A percentile compares a stretch with the other conserved stretches of the same genome.
Conservation (phyloP, 495 filamentous ascomycete genomes). For the Trypethelium eluteriae region DNA sequence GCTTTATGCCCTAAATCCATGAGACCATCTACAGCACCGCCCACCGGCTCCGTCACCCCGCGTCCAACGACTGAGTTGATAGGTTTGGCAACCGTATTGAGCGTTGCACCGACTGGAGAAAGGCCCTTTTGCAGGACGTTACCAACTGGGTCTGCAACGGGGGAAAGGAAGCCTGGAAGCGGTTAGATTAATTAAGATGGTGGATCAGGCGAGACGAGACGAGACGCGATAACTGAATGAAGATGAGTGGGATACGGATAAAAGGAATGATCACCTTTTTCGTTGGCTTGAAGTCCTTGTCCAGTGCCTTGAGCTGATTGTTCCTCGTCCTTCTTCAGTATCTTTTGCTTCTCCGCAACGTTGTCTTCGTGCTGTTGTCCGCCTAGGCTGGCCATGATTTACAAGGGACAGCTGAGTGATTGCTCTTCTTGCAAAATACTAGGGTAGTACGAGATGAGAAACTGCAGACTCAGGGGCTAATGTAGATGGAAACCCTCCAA, state of each 20-base stretch:
- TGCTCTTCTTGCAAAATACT: not conserved
- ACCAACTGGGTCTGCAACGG: slow-evolving; percentile 19
- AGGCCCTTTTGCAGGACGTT: slow-evolving; percentile 26
- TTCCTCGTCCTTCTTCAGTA: not conserved
- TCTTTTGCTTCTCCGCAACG: slow-evolving; percentile 2
- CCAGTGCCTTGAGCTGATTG: slow-evolving; percentile 2
- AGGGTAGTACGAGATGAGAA: too few species aligned
- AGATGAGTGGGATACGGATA: not conserved
- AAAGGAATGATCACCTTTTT: not conserved
- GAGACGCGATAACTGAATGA: not conserved
- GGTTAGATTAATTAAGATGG: not conserved
- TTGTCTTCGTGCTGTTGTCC: slow-evolving; percentile 6
- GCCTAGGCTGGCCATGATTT: slow-evolving; percentile 6
- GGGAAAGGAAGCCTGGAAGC: slow-evolving; percentile 21
- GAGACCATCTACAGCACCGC: not conserved
- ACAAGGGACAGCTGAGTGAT: not conserved
- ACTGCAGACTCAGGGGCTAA: not conserved
- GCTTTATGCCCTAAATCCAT: slow-evolving; percentile 4
- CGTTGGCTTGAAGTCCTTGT: not conserved
- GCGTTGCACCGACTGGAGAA: slow-evolving; percentile 15
- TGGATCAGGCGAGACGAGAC: not conserved
- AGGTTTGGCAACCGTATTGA: slow-evolving; percentile 5
- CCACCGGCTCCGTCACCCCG: slow-evolving; percentile 1
- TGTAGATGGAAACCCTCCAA: not conserved
- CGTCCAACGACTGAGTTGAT: not conserved